These are phyloP conservation scores for Carallia brachiata DNA, from an alignment of 345 rosid genomes.

Conservation along the genomic window DNA sequence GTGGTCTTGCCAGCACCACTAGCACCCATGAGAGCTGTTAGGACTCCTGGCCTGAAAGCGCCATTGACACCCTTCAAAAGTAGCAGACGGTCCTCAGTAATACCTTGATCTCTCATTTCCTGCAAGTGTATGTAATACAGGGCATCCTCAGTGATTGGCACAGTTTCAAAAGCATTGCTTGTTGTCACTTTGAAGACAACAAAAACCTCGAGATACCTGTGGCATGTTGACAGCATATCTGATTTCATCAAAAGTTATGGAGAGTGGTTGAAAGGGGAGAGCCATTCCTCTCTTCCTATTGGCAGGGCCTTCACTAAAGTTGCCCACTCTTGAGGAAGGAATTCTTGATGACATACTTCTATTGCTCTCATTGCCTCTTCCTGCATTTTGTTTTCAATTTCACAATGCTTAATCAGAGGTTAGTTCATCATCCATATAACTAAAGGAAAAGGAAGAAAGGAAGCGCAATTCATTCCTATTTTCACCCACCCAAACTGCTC, in stretches of 20 bases:
- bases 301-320: constrained; percentile 26
- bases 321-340: constrained; percentile 35
- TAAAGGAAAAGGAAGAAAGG: not conserved
- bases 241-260: constrained; percentile 55
- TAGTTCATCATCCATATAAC: not conserved
- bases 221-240: constrained; percentile 67
- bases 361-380: constrained; percentile 21
- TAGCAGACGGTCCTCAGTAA: constrained; percentile 44
- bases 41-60: constrained; percentile 65
- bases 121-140: constrained; percentile 15
- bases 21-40: constrained; percentile 70
- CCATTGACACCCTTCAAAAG: constrained; percentile 66
- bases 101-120: constrained; percentile 66
- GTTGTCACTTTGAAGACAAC: too few relatives aligned
- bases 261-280: constrained; percentile 65
- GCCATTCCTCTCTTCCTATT: constrained; percentile 53
- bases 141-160: not conserved
- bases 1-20: constrained; percentile 80
- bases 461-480: not conserved
- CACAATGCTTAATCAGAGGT: constrained; percentile 7
- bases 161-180: too few relatives aligned
- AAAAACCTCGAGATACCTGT: constrained; percentile 33
- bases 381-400: constrained; percentile 27
- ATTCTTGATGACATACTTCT: constrained; percentile 29
- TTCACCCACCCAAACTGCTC: constrained; percentile 34